A percentile compares a stretch with the other conserved stretches of the same genome.
phyloP scores from a whole-genome alignment of 495 filamentous ascomycete genomes.

The Neurospora sp. region DNA sequence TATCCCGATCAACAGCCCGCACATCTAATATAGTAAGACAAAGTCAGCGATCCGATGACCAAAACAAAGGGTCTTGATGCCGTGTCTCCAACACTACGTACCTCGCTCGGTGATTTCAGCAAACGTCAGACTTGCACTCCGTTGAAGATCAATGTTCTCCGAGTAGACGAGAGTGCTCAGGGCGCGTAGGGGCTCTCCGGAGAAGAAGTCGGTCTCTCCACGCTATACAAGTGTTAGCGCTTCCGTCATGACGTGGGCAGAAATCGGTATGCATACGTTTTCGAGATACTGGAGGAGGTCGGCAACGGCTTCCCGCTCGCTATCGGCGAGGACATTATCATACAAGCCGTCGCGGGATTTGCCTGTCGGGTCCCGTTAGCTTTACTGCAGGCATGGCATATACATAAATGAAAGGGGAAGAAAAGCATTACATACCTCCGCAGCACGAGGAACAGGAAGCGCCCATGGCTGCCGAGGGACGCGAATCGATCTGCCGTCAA shows the following conservation, averaged over 20 bases:
- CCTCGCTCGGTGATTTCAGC: slow-evolving; percentile 98
- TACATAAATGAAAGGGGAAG: not conserved
- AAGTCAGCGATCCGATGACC: slow-evolving; percentile 9
- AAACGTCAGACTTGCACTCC: slow-evolving; percentile 96
- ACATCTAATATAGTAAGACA: slow-evolving; percentile 55
- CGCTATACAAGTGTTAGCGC: slow-evolving; percentile 46
- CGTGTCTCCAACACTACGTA: slow-evolving; percentile 32
- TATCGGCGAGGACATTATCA: slow-evolving; percentile 90
- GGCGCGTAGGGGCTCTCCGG: slow-evolving; percentile 88
- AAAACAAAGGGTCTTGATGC: not conserved
- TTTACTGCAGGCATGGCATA: not conserved
- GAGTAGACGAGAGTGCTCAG: slow-evolving; percentile 95
- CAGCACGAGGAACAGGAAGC: slow-evolving; percentile 31
- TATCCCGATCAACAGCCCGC: slow-evolving; percentile 87
- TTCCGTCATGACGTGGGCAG: not conserved
- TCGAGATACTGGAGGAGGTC: slow-evolving; percentile 92
- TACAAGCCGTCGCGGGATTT: slow-evolving; percentile 89
- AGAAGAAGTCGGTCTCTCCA: slow-evolving; percentile 94
- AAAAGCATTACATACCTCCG: slow-evolving; percentile 19
- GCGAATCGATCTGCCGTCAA: not conserved
- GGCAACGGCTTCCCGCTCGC: slow-evolving; percentile 92
- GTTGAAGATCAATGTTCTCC: slow-evolving; percentile 95
- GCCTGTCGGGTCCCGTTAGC: slow-evolving; percentile 36
- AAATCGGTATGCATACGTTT: slow-evolving; percentile 52
- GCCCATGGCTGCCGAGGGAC: slow-evolving; percentile 26